Conservation (phyloP, 1,139 yeast genomes). For the Zhuliangozyma parablackwelliae region DNA sequence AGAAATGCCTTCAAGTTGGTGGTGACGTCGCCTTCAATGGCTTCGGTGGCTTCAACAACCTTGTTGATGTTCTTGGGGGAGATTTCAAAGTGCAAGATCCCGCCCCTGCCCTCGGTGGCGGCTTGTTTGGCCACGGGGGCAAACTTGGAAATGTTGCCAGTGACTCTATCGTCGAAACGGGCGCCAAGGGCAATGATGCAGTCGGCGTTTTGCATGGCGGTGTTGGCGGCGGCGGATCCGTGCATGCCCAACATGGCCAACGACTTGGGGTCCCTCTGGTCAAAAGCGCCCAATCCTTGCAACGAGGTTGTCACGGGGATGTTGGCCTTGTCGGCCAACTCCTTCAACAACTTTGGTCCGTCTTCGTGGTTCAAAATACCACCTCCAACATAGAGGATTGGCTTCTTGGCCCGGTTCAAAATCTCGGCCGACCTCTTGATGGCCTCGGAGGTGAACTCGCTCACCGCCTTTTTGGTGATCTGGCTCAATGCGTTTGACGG, state of each 20-base stretch:
- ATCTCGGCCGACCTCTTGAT: conserved; percentile 73
- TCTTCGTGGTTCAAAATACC: conserved; percentile 79
- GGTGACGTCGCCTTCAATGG: conserved; percentile 94
- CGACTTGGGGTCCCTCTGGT: conserved; percentile 86
- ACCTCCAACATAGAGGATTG: conserved; percentile 86
- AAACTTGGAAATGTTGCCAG: conserved; percentile 77
- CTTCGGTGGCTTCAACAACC: conserved; percentile 95
- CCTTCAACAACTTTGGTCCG: conserved; percentile 76
- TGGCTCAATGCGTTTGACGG: conserved; percentile 77
- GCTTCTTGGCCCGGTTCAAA: conserved; percentile 79
- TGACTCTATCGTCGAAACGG: conserved; percentile 96
- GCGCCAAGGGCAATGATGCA: conserved; percentile 93
- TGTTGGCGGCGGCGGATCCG: conserved; percentile 91
- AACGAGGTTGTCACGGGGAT: conserved; percentile 95
- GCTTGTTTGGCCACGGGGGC: conserved; percentile 94
- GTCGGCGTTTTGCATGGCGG: conserved; percentile 92
- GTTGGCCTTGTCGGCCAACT: conserved; percentile 82
- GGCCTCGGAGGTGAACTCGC: conserved; percentile 73
- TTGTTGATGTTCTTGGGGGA: conserved; percentile 95
- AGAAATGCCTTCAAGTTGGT: conserved; percentile 67
- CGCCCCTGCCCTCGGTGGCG: conserved; percentile 85
- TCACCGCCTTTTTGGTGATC: conserved; percentile 66
- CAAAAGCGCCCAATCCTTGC: conserved; percentile 92
- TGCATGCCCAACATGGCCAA: conserved; percentile 98
- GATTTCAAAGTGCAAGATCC: conserved; percentile 93